These are phyloP conservation scores for Capillidium rhysosporum DNA, from an alignment of 371 early-diverging fungal species.

Conservation along the genomic window DNA sequence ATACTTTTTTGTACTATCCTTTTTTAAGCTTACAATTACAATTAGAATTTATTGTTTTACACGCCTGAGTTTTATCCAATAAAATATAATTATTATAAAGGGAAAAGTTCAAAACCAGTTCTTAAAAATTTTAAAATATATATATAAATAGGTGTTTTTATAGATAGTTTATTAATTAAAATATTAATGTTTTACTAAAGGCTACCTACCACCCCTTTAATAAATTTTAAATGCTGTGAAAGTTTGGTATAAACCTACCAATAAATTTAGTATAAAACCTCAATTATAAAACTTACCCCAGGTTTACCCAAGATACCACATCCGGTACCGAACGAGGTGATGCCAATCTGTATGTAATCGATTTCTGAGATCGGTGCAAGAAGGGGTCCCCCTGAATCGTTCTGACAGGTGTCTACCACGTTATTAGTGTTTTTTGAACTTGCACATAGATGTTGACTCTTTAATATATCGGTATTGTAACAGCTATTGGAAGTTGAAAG, in stretches of 20 bases:
- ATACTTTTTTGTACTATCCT: no score
- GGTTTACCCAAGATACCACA: neutral
- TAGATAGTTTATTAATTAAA: no score
- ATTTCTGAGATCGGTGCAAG: neutral
- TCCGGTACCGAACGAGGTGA: neutral
- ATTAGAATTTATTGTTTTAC: no score
- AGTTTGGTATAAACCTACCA: neutral
- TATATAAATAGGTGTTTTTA: no score
- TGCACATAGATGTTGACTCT: neutral
- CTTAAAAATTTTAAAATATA: no score
- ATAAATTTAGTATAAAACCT: neutral
- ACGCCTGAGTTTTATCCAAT: no score
- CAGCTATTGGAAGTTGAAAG: neutral
- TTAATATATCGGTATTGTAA: neutral
- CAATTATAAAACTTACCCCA: neutral
- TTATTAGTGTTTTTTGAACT: neutral
- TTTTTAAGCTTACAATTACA: no score
- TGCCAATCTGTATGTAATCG: neutral
- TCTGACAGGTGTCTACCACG: neutral
- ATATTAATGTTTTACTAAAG: no score
- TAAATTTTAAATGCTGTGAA: no score
- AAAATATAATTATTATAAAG: no score
- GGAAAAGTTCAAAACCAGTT: no score
- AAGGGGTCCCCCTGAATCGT: slow-evolving; percentile 1
- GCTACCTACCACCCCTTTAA: no score